Evolutionary conservation across 176 grass and related monocot species (phyloP).

Genomic region (Ensete ventricosum): DNA sequence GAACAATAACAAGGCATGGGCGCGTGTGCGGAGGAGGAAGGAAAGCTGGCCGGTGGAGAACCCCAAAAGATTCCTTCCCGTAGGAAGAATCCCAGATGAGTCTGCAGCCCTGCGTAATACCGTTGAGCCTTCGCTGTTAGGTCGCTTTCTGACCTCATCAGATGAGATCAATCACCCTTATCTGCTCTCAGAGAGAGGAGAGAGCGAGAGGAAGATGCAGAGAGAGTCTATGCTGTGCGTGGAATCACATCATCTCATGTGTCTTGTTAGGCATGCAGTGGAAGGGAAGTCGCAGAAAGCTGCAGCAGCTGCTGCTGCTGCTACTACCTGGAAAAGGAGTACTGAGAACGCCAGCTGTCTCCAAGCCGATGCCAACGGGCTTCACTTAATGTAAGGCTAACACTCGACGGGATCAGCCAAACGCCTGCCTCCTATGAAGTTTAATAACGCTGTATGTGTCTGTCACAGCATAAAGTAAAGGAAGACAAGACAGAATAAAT

Average conservation of each 20-base stretch:
- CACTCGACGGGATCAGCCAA: not conserved
- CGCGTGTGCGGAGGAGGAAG: not conserved
- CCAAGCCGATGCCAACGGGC: slow-evolving; percentile 10
- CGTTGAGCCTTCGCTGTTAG: slow-evolving; percentile 22
- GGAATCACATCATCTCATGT: no score
- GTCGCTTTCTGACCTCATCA: slow-evolving; percentile 16
- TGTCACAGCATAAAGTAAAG: no score
- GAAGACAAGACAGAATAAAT: no score
- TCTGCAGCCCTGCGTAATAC: slow-evolving; percentile 7
- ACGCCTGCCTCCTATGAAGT: no score
- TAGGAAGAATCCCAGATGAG: slow-evolving; percentile 8
- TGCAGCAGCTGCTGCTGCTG: not conserved
- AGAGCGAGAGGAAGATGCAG: no score
- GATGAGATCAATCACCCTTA: not conserved
- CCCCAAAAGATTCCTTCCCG: no score
- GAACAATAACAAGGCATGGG: not conserved
- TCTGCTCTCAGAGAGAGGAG: no score
- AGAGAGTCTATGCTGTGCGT: no score
- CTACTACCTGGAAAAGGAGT: slow-evolving; percentile 4
- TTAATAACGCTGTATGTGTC: no score
- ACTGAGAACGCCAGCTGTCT: slow-evolving; percentile 16
- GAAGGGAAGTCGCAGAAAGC: not conserved
- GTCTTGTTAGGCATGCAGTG: not conserved
- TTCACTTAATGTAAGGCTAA: not conserved
- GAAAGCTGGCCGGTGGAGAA: no score